phyloP scores from a whole-genome alignment of 805 yeast genomes.

The Kodamaea restingae region DNA sequence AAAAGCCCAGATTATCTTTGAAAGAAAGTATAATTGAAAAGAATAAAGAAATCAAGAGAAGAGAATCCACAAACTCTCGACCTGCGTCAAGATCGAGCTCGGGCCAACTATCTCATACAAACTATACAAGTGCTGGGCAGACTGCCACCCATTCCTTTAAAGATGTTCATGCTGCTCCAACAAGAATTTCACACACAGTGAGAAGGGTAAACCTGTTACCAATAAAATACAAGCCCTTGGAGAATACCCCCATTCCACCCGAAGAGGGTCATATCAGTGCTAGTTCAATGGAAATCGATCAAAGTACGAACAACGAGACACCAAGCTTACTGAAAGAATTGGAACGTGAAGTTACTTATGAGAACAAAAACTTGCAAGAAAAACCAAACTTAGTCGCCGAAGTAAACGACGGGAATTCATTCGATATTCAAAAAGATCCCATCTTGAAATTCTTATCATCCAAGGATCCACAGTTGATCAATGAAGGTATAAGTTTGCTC shows the following conservation, averaged over 20 bases:
- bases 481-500: conserved; percentile 36
- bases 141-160: not conserved
- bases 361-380: not conserved
- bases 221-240: no score
- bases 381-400: not conserved
- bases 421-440: conserved; percentile 29
- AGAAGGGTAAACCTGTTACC: not conserved
- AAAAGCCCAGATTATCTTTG: conserved; percentile 42
- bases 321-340: no score
- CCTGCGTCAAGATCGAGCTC: conserved; percentile 18
- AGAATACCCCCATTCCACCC: no score
- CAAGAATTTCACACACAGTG: not conserved
- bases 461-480: conserved; percentile 22
- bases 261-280: no score
- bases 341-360: not conserved
- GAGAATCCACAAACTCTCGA: conserved; percentile 17
- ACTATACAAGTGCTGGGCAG: not conserved
- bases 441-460: conserved; percentile 35
- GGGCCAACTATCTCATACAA: not conserved
- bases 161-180: not conserved
- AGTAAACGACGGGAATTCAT: conserved; percentile 5
- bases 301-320: no score
- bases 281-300: no score
- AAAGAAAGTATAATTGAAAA: conserved; percentile 45
- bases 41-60: conserved; percentile 32